Evolutionary conservation across 768 basidiomycete genomes (phyloP), one percentile per base, ranked within the genome.

Genomic region (Leccinum boreale): DNA sequence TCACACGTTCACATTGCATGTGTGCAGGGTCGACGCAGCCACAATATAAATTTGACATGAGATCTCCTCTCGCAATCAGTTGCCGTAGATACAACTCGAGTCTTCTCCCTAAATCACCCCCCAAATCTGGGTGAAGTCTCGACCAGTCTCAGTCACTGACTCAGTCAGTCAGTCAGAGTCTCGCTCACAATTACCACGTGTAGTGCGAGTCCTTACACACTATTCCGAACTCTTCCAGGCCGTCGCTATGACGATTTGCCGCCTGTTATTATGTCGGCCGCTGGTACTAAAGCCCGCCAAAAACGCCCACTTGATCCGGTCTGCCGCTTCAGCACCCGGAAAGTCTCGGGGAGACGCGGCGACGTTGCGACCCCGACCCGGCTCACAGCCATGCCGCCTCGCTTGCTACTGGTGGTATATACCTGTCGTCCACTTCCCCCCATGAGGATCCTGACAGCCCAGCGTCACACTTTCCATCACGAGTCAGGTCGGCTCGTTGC

Each of bases 1-100:
- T 56, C 48, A 56, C 64, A 56, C 28, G 45, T 44, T 62, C 64
- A 62, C 64, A 53, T 62, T 19, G 42, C n/a, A n/a, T 8, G 45
- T 4, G 4, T 36, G 31, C 57, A 63, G 64, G 65, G 64, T 59
- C 39, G 11, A n/a, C 53, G 3, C 58, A 57, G 63, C 56, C 62
- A 49, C 57, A 42, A 42, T 8, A 31, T 21, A 26, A 50, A 31
- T 46, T 23, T 47, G 57, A 57, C 56, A 49, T 23, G 48, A 35
- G 57, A 53, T 33, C 39, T n/a, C 33, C 23, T 36, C 54, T 47
- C 21, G 61, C 57, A 64, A 54, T 60, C 52, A 55, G 62, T 62
- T 62, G 62, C 61, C 57, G 55, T 62, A 63, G 61, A 24, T 39
- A 39, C 36, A 42, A 10, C 39, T 42, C 39, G 39, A 48, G 9